phyloP scores from a whole-genome alignment of 495 filamentous ascomycete genomes.

The Aspergillus steynii region DNA sequence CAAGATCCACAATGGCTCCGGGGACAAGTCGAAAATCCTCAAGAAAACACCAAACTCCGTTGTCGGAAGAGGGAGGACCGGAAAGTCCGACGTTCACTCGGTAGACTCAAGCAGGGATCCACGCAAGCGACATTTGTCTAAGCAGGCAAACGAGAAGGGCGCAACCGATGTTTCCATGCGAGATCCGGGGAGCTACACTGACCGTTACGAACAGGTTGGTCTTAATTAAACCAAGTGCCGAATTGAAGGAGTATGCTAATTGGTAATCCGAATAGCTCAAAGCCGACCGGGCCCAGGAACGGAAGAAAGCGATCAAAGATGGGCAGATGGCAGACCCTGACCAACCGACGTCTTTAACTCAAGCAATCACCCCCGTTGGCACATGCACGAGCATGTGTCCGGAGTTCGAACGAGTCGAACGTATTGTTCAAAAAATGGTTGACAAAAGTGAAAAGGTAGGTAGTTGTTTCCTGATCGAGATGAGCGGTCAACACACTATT shows the following conservation, averaged over 20 bases:
- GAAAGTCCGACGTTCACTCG: conserved; percentile 14
- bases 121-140: conserved; percentile 7
- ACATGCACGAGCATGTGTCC: conserved; percentile 95
- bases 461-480: background rate
- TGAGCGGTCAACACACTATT: background rate
- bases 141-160: conserved; percentile 10
- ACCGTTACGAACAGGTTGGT: conserved; percentile 48
- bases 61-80: conserved; percentile 18
- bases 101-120: conserved; percentile 19
- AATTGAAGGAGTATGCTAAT: conserved; percentile 25
- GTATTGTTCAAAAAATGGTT: conserved; percentile 69
- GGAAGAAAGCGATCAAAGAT: conserved; percentile 67
- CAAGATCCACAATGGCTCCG: background rate
- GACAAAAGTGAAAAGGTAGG: conserved; percentile 61
- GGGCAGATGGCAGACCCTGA: conserved; percentile 88
- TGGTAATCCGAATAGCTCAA: conserved; percentile 49
- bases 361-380: conserved; percentile 85
- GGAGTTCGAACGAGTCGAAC: conserved; percentile 78
- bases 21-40: background rate
- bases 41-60: conserved; percentile 17
- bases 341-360: conserved; percentile 72
- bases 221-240: background rate
- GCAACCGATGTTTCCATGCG: conserved; percentile 21
- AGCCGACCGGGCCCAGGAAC: conserved; percentile 65
- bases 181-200: conserved; percentile 33